Percentiles rank a stretch among this genome's conserved stretches.
Evolutionary conservation across 108 stramenopile species (phyloP).

Genomic region (Mayamaea pseudoterrestris): DNA sequence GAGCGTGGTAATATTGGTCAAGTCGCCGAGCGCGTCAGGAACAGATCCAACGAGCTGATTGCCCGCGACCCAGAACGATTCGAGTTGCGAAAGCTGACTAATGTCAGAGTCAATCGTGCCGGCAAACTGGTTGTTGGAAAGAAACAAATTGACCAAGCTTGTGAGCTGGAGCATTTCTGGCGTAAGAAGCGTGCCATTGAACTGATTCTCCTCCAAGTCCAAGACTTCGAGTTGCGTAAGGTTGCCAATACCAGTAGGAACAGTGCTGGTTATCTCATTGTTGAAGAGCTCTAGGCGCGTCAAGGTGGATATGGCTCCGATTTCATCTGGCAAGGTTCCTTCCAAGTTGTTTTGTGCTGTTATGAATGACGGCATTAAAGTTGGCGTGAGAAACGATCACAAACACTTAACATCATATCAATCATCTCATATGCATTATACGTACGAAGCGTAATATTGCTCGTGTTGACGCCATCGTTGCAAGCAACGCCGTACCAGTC

Average conservation of each 20-base stretch:
- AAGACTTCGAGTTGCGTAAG: not conserved
- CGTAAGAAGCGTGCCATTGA: not conserved
- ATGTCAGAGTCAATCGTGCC: not conserved
- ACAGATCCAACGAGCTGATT: slow-evolving; percentile 21
- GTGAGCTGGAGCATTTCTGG: not conserved
- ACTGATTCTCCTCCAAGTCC: slow-evolving; percentile 7
- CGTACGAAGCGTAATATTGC: slow-evolving; percentile 3
- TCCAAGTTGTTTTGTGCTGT: slow-evolving; percentile 5
- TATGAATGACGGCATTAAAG: no score
- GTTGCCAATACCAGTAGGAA: slow-evolving; percentile 1
- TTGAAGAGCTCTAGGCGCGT: not conserved
- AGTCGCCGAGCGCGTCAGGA: slow-evolving; percentile 9
- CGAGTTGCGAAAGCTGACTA: slow-evolving; percentile 12
- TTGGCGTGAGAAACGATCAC: not conserved
- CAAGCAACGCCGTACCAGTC: slow-evolving; percentile 25
- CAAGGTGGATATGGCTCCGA: not conserved
- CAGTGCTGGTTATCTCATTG: not conserved
- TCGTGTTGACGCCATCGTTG: not conserved
- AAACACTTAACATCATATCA: not conserved
- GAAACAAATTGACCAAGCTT: slow-evolving; percentile 17
- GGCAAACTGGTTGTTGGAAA: slow-evolving; percentile 7
- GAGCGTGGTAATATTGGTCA: slow-evolving; percentile 3
- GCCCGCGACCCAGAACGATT: slow-evolving; percentile 10
- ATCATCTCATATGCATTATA: not conserved
- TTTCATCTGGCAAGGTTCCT: not conserved